Conservation (phyloP, 257 asterid species). For the Osmanthus fragrans region DNA sequence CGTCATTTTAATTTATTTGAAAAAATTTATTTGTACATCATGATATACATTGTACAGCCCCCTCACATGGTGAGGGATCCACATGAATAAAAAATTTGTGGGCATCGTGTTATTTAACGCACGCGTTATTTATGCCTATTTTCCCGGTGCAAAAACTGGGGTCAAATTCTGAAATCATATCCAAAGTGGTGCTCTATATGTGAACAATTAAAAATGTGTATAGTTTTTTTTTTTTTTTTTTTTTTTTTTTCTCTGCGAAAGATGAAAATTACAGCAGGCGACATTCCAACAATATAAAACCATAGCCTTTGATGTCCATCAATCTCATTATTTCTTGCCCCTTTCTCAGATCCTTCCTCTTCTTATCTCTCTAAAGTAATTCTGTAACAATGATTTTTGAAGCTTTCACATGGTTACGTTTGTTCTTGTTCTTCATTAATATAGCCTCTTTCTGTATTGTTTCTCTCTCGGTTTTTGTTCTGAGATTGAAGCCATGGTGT, state of each 20-base stretch:
- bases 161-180: background rate
- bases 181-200: background rate
- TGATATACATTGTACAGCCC: too few relatives aligned
- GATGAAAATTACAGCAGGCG: background rate
- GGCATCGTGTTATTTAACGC: too few relatives aligned
- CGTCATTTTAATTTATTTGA: background rate
- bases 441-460: slow-evolving; percentile 16
- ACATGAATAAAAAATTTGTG: too few relatives aligned
- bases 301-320: slow-evolving; percentile 11
- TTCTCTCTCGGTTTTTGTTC: slow-evolving; percentile 21
- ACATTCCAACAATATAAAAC: slow-evolving; percentile 27
- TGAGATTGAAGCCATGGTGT: slow-evolving; percentile 54
- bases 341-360: slow-evolving; percentile 5
- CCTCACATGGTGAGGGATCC: too few relatives aligned
- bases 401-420: slow-evolving; percentile 25
- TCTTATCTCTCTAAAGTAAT: background rate
- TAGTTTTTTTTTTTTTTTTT: too few relatives aligned
- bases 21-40: too few relatives aligned
- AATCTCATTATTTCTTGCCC: background rate
- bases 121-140: slow-evolving; percentile 37
- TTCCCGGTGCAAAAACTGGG: slow-evolving; percentile 12
- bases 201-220: too few relatives aligned
- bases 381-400: slow-evolving; percentile 20
- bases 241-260: too few relatives aligned
- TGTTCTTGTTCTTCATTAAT: slow-evolving; percentile 30